Base-by-base conservation (phyloP, 768 basidiomycete species). In the Guyanaporus albipodus region DNA sequence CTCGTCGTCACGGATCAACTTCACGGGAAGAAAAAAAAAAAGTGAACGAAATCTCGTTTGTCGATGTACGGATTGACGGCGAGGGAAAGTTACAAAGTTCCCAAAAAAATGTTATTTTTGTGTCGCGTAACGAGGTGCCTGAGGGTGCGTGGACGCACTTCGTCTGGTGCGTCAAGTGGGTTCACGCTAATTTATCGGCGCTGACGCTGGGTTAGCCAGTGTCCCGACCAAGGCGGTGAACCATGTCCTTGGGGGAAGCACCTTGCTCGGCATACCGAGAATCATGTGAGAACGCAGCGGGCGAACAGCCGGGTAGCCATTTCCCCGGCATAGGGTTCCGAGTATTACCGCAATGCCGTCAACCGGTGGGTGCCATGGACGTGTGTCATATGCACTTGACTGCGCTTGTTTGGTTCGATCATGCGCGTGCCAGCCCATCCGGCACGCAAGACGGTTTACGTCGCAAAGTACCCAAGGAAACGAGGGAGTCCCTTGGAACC, bases 81-180 rank as follows among this genome's bases (percentile, higher is more conserved):
- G 46, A 52, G 46, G 54, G 49, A 48, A 54, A 49, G 33, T 36
- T 34, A 14, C 15, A 41, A 41, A 10, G 44, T 49, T 38, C 32
- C 32, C 33, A 22, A 32, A 17, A 31, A 35, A 47, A 56, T 8
- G 23, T 41, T n/a, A n/a, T 44, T 38, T 27, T 31, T 19, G 29
- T 26, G 22, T 60, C 17, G 35, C 57, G 58, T 49, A 59, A 55
- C n/a, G 6, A 6, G 17, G 46, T 49, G 19, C 57, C 56, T 57
- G 45, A 22, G 35, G 28, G 21, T 32, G 32, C 29, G n/a, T n/a
- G n/a, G n/a, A n/a, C n/a, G n/a, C n/a, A n/a, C n/a, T n/a, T n/a
- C n/a, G n/a, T n/a, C n/a, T n/a, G n/a, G n/a, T n/a, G n/a, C n/a
- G n/a, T n/a, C n/a, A n/a, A n/a, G n/a, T n/a, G n/a, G n/a, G n/a